Evolutionary conservation across 1,284 basidiomycete genomes (phyloP), one percentile per base, ranked within the genome.

Genomic region (Ceratobasidium sp.): DNA sequence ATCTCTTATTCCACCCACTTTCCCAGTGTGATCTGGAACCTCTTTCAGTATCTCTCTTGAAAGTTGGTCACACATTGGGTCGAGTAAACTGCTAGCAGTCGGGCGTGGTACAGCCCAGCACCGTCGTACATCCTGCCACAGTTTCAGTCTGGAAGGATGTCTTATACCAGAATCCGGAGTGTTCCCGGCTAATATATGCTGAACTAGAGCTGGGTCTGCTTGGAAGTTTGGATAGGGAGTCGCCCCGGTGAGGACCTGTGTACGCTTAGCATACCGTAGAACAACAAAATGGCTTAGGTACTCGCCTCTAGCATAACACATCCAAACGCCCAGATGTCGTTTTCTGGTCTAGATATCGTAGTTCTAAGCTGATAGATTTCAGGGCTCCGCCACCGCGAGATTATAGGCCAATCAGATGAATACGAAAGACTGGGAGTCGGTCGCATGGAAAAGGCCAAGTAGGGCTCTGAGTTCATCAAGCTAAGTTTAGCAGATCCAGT

Each of bases 241-340:
- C 8, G 41, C n/a, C 4, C 41, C 59, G 1, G 59, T 61, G 10
- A 61, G 23, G 21, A 61, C 59, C 59, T 61, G 14, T 5, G n/a
- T 21, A 30, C 16, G 21, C 10, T 61, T n/a, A 61, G 26, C 18
- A 45, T 43, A 28, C 12, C 32, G 39, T 46, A 30, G 3, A 14
- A 6, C 23, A 14, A 16, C 4, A 32, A 23, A 26, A 28, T 1
- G 3, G 8, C 1, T n/a, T 3, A 45, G 18, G 4, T 9, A 46
- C 14, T 46, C 23, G 46, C 59, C 59, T 61, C 59, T 12, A 61
- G 32, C 59, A 46, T 46, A 26, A 61, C 59, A 18, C 59, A 61
- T 10, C 59, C 59, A 32, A 61, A 61, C 12, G 41, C 59, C 59
- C 59, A 61, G 2, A 61, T 61, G 18, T 61, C 59, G 23, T 14